Percentiles rank a stretch among this genome's conserved stretches.
Evolutionary conservation across 306 rosid genomes (phyloP).

Genomic region (Lathyrus tuberosus): DNA sequence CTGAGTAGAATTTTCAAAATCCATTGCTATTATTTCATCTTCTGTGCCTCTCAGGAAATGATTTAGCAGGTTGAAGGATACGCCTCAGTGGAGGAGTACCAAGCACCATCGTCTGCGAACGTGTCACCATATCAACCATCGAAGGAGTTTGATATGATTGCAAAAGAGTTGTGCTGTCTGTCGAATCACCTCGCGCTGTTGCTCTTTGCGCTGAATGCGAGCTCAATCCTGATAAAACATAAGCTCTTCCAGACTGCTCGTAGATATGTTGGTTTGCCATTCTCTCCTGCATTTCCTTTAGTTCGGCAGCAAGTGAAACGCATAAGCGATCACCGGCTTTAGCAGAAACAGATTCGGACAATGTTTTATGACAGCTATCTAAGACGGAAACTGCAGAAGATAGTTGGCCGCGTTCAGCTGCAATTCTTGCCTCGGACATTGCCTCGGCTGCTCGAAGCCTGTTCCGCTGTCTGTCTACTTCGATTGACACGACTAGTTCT

Average conservation of each 20-base stretch:
- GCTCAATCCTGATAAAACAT: constrained; percentile 91
- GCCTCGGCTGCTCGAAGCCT: constrained; percentile 81
- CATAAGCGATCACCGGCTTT: constrained; percentile 66
- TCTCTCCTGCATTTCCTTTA: constrained; percentile 93
- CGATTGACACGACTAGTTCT: constrained; percentile 64
- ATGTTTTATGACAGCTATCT: constrained; percentile 59
- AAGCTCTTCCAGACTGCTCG: constrained; percentile 96
- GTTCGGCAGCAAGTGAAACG: constrained; percentile 68
- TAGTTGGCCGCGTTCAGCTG: constrained; percentile 76
- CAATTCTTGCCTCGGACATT: constrained; percentile 80
- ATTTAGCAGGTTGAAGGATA: constrained; percentile 58
- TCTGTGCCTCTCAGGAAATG: constrained; percentile 65
- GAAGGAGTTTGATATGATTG: constrained; percentile 91
- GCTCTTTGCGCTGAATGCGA: constrained; percentile 98
- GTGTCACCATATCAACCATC: constrained; percentile 89
- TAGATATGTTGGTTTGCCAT: constrained; percentile 81
- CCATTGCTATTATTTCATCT: constrained; percentile 39
- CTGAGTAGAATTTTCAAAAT: constrained; percentile 37
- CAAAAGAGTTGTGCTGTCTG: constrained; percentile 70
- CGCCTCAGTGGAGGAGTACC: constrained; percentile 56
- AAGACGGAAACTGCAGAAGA: constrained; percentile 78
- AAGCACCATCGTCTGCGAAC: constrained; percentile 71
- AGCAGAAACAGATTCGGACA: constrained; percentile 77
- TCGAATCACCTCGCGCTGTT: constrained; percentile 88
- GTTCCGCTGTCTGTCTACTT: constrained; percentile 91